Conservation (phyloP, 768 basidiomycete genomes). For the Plicaturopsis crispa region DNA sequence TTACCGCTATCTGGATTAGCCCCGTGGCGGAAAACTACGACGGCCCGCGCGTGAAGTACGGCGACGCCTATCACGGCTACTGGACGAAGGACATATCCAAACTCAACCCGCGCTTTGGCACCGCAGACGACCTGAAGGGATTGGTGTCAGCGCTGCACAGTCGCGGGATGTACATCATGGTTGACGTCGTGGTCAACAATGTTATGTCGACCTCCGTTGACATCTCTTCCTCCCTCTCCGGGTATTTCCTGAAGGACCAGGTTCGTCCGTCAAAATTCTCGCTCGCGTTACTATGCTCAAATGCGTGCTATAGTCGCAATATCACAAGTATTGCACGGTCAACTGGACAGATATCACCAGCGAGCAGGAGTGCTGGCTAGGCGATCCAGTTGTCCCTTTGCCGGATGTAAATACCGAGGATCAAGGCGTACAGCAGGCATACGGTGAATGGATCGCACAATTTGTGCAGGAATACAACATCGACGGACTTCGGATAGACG, state of each 20-base stretch:
- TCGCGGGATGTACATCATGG: constrained; percentile 63
- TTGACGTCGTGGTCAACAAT: constrained; percentile 81
- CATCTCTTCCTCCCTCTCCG: too few relatives aligned
- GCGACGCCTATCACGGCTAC: constrained; percentile 83
- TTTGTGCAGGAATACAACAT: constrained; percentile 67
- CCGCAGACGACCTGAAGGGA: constrained; percentile 61
- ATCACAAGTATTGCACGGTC: constrained; percentile 75
- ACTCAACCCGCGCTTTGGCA: constrained; percentile 68
- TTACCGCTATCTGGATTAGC: constrained; percentile 82
- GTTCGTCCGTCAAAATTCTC: constrained; percentile 22
- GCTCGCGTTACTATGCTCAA: too few relatives aligned
- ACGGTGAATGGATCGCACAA: constrained; percentile 59
- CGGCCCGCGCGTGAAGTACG: constrained; percentile 63
- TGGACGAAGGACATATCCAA: constrained; percentile 66
- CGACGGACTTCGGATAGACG: constrained; percentile 86
- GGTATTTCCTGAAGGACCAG: constrained; percentile 60
- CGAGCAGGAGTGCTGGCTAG: constrained; percentile 78
- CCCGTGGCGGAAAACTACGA: constrained; percentile 76
- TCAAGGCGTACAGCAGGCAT: constrained; percentile 50
- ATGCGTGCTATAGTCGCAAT: constrained; percentile 39
- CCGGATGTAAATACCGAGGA: constrained; percentile 77
- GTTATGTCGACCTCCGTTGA: constrained; percentile 69
- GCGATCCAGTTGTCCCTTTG: constrained; percentile 65
- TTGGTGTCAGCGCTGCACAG: constrained; percentile 63
- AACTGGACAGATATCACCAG: constrained; percentile 64